Evolutionary conservation across 176 grass and related monocot species (phyloP), one percentile per base, ranked within the genome.

Genomic region (Poa annua): DNA sequence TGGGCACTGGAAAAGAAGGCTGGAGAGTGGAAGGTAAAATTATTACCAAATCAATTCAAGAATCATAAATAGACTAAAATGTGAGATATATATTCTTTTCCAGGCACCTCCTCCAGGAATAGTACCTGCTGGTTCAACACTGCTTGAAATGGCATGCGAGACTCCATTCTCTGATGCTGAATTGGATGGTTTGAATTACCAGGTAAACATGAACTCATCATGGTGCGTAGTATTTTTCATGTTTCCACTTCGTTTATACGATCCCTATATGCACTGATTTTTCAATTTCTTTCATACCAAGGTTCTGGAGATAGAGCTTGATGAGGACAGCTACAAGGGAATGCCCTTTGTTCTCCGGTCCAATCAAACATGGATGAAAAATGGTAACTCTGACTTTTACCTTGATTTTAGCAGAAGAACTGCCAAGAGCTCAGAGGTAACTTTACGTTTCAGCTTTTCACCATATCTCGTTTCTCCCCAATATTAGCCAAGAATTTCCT

Each of bases 321-420:
- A 89, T 76, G 82, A 64, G 14, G 82, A 73, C 44, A 84, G 84
- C 81, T 94, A 97, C 66, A 86, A 84, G 62, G 92, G 90, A 33
- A 87, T 97, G 84, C 90, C 92, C 25, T 97, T 97, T 92, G 92
- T 97, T 83, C 88, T 97, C 77, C 75, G 57, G 15, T 92, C 88
- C 72, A 85, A 83, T 77, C 86, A 79, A 85, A 77, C 81, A 66
- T 97, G 95, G 95, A 97, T 94, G 59, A 89, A 97, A 68, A 89
- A 94, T 83, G 89, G 86, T 76, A 88, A 51, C 29, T 94, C 86
- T 33, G 95, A 97, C 80, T 97, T 97, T 83, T 91, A 86, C 56
- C 70, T 97, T 66, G 90, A 92, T 52, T 88, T 97, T 25, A 81
- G 79, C 57, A 79, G 39, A 22, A 71, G 39, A 85, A 36, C 74